Evolutionary conservation across 441 rosid species (phyloP).

Genomic region (Adansonia grandidieri): DNA sequence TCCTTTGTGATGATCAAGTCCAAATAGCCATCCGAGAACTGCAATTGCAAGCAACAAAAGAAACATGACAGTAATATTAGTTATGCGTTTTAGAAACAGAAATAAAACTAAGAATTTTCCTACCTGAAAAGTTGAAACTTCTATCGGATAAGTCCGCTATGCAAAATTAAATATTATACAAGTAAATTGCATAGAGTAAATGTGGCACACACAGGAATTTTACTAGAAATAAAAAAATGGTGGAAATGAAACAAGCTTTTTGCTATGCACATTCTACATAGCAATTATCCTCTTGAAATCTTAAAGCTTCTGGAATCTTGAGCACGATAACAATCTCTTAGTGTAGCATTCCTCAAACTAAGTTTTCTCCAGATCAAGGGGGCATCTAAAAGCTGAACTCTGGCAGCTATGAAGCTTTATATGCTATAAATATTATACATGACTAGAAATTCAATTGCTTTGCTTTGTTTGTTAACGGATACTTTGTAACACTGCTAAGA

Average conservation of each 20-base stretch:
- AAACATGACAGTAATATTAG: not conserved
- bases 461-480: not conserved
- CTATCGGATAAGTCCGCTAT: not conserved
- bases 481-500: not conserved
- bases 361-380: not conserved
- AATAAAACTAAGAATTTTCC: conserved; percentile 3
- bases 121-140: not conserved
- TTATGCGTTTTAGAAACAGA: conserved; percentile 19
- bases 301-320: not conserved
- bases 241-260: not conserved
- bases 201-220: not conserved
- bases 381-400: not conserved
- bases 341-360: not conserved
- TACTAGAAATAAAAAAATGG: not conserved
- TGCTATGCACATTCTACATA: not conserved
- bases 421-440: not conserved
- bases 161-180: not conserved
- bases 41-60: conserved; percentile 31
- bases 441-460: not conserved
- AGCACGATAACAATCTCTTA: not conserved
- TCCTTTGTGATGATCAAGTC: conserved; percentile 70
- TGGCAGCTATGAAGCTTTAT: not conserved
- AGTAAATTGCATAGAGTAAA: not conserved
- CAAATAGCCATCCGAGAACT: conserved; percentile 90
- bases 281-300: not conserved